These are phyloP conservation scores for Huntiella abstrusa DNA, from an alignment of 2,329 filamentous ascomycete genomes.

Conservation along the genomic window DNA sequence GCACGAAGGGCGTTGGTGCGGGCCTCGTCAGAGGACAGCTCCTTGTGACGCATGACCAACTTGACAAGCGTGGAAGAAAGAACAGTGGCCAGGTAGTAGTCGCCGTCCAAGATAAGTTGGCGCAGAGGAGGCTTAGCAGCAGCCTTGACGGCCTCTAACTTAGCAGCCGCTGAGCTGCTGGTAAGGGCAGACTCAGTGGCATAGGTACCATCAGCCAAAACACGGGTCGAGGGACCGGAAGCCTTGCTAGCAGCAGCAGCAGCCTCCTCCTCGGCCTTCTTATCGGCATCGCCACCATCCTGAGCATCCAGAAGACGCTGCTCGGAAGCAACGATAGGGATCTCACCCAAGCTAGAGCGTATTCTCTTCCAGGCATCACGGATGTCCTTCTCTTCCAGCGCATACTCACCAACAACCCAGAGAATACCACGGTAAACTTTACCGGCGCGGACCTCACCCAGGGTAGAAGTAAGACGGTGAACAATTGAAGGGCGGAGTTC, in stretches of 20 bases:
- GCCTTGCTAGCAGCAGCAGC: constrained; percentile 62
- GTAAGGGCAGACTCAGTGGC: constrained; percentile 92
- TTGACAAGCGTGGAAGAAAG: constrained; percentile 94
- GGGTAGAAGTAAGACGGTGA: constrained; percentile 68
- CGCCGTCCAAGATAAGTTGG: constrained; percentile 87
- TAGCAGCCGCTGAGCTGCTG: constrained; percentile 77
- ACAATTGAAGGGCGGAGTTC: constrained; percentile 75
- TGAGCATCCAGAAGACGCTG: constrained; percentile 79
- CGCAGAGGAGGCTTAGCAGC: constrained; percentile 89
- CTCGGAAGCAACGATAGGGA: constrained; percentile 88
- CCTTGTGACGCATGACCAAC: constrained; percentile 89
- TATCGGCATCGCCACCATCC: constrained; percentile 45
- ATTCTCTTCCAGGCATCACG: constrained; percentile 94
- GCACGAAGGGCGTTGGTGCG: constrained; percentile 87
- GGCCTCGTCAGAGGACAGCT: constrained; percentile 69
- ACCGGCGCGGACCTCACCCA: constrained; percentile 83
- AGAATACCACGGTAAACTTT: constrained; percentile 94
- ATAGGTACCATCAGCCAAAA: constrained; percentile 91
- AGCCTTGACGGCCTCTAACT: constrained; percentile 88
- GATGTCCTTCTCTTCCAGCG: constrained; percentile 81
- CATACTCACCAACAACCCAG: constrained; percentile 97
- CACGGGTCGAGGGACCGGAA: constrained; percentile 61
- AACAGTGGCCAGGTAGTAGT: constrained; percentile 90
- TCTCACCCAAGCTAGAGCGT: constrained; percentile 81
- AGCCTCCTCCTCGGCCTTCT: constrained; percentile 35